Conservation (phyloP, 1,284 basidiomycete genomes). For the Laetiporus sulphureus region DNA sequence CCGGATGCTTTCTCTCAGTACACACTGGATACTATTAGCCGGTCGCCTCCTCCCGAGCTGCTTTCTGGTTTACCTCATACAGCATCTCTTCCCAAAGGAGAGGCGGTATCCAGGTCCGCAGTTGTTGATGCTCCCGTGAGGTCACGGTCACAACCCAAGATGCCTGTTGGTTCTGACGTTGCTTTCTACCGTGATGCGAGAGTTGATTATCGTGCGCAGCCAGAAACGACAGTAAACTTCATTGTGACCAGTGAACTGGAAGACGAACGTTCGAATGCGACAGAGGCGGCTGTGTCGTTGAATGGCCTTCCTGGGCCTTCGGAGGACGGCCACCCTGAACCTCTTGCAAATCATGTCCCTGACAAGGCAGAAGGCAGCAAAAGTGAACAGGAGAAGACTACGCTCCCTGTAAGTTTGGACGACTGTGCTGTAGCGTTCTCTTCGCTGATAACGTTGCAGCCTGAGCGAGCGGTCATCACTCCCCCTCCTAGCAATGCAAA, state of each 20-base stretch:
- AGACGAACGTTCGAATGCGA: slow-evolving; percentile 15
- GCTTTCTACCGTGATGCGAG: slow-evolving; percentile 63
- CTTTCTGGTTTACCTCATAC: slow-evolving; percentile 11
- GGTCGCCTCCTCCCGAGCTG: slow-evolving; percentile 52
- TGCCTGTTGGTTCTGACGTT: slow-evolving; percentile 61
- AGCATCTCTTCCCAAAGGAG: slow-evolving; percentile 19
- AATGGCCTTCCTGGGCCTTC: neutral
- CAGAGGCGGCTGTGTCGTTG: slow-evolving; percentile 13
- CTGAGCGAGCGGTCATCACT: slow-evolving; percentile 39
- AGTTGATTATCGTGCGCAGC: slow-evolving; percentile 37
- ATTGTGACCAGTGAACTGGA: slow-evolving; percentile 74
- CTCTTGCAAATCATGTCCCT: too few species aligned
- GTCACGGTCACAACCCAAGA: slow-evolving; percentile 42
- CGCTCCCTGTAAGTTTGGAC: slow-evolving; percentile 2
- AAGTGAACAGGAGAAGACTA: slow-evolving; percentile 6
- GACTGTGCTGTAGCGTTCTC: neutral
- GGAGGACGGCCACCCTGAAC: too few species aligned
- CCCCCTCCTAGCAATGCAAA: slow-evolving; percentile 40
- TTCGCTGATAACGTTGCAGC: slow-evolving; percentile 23
- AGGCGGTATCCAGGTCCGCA: slow-evolving; percentile 23
- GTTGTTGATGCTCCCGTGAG: slow-evolving; percentile 12
- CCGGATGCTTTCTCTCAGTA: slow-evolving; percentile 8
- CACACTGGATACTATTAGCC: slow-evolving; percentile 44
- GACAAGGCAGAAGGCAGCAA: neutral
- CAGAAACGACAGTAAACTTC: slow-evolving; percentile 53